These are phyloP conservation scores for Rhododendron vialii DNA, from an alignment of 148 eudicot species.

Conservation along the genomic window DNA sequence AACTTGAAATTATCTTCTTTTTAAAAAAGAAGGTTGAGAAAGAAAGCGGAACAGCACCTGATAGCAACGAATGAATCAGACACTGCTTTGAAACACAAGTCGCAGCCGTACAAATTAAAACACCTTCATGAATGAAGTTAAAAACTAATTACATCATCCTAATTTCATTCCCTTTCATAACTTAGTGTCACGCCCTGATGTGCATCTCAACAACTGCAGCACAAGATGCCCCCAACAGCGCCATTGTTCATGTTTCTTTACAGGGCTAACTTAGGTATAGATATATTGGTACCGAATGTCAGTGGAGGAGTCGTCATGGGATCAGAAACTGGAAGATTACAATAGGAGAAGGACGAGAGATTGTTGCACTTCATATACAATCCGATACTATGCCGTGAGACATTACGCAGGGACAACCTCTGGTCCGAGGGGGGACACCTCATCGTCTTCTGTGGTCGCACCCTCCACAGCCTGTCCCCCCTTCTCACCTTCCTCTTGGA, in stretches of 20 bases:
- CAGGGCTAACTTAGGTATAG: not conserved
- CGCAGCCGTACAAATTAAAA: not conserved
- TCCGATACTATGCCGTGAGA: not conserved
- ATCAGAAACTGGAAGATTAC: not conserved
- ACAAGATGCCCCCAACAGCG: not conserved
- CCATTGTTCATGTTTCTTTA: not conserved
- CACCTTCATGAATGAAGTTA: not conserved
- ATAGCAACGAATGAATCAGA: not conserved
- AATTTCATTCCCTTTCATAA: not conserved
- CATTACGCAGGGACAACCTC: conserved; percentile 53
- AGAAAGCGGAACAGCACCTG: no score
- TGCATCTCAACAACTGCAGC: not conserved
- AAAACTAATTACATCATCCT: conserved; percentile 5
- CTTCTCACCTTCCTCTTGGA: conserved; percentile 36
- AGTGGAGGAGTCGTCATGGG: not conserved
- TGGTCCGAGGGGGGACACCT: conserved; percentile 48
- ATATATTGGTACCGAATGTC: not conserved
- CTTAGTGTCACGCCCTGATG: not conserved
- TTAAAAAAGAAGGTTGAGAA: no score
- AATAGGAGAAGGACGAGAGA: not conserved
- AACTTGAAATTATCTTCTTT: no score
- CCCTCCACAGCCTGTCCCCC: conserved; percentile 19
- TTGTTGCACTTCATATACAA: conserved; percentile 9
- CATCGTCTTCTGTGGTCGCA: conserved; percentile 36
- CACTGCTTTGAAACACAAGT: not conserved